Evolutionary conservation across 2,329 filamentous ascomycete genomes (phyloP).

Genomic region (Sporothrix brunneoviolacea): DNA sequence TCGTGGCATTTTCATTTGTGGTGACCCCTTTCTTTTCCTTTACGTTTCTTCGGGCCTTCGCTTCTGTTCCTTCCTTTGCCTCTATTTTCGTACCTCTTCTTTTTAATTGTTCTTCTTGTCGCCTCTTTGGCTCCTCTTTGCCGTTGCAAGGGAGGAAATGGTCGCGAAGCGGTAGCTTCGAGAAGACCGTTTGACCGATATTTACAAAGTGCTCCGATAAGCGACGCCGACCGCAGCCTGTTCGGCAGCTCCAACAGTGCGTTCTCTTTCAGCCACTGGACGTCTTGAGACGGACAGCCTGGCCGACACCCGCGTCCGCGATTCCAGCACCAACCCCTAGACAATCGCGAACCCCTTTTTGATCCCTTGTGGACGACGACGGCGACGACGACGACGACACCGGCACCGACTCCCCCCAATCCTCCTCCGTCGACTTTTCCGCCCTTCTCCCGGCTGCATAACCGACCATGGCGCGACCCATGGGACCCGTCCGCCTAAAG

Average conservation of each 20-base stretch:
- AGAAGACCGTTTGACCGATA: background rate
- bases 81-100: background rate
- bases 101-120: background rate
- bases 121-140: background rate
- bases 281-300: too few species aligned
- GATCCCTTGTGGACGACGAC: background rate
- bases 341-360: background rate
- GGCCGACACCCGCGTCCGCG: too few species aligned
- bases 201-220: too few species aligned
- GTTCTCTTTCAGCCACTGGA: too few species aligned
- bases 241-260: too few species aligned
- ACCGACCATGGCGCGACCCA: constrained; percentile 46
- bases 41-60: background rate
- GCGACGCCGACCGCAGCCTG: too few species aligned
- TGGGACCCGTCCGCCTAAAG: constrained; percentile 65
- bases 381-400: background rate
- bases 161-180: background rate
- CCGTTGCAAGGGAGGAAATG: background rate
- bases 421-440: background rate
- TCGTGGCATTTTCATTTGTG: background rate
- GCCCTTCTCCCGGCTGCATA: background rate
- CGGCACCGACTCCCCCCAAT: too few species aligned
- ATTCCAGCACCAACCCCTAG: too few species aligned
- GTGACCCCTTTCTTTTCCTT: background rate
- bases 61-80: constrained; percentile 3